Base-by-base conservation (phyloP, 2,329 filamentous ascomycete genomes). In the Pseudogymnoascus verrucosus region DNA sequence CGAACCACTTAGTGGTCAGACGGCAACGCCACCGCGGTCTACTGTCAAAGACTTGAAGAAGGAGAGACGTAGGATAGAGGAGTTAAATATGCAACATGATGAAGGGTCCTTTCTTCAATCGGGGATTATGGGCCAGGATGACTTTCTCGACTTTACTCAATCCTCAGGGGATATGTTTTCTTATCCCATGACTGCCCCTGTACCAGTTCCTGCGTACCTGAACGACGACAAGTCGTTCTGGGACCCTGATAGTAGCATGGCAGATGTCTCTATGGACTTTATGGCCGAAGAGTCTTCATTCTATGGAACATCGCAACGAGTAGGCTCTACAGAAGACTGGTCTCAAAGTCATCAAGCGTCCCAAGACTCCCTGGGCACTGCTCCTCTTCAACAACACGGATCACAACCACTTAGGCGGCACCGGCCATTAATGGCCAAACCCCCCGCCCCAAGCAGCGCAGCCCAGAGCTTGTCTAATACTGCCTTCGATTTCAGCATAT, bases 221-320 rank as follows among this genome's bases (percentile, higher is more conserved):
- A 75, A 78, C 62, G 72, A 76, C 10, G 72, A 76, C 11, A 76
- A 77, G 60, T 68, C 72, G 39, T 87, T 86, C 66, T 88, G 85
- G 85, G 83, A 85, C 65, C 76, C 79, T 3, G 79, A 81, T 61
- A 70, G 75, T 23, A 73, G 74, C 65, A 82, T 86, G 78, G 73
- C 71, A 42, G 78, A 76, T 23, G 85, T 88, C 82, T 84, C 86
- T 64, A 74, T 88, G 62, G 84, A 87, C 69, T 87, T 86, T 65
- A 74, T 76, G 57, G 73, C 76, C 16, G 74, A 79, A 19, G 76
- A 69, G 31, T 62, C 65, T 44, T 65, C 63, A 62, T 72, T 72
- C 34, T 68, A 67, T 34, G 65, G 63, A 39, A 62, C 66, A 1
- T 76, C 69, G 23, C 76, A 84, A 42, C 79, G 79, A 44, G 74